Conservation (phyloP, 73 alveolate species). For the Paramecium pentaurelia region DNA sequence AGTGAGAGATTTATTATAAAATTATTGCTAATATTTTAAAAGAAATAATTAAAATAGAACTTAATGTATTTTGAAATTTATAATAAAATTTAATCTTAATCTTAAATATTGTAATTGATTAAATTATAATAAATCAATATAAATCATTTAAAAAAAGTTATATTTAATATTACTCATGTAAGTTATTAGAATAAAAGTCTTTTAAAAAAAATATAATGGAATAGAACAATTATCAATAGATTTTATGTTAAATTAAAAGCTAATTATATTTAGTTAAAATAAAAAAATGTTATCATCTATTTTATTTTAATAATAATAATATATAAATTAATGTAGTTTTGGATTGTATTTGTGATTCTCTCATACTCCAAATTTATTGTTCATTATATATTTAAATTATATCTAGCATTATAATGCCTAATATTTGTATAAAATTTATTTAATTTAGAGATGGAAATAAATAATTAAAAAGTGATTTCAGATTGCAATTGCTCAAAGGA, state of each 20-base stretch:
- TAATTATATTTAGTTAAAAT: too few species aligned
- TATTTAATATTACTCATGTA: background rate
- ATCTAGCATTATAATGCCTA: background rate
- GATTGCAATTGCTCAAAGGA: background rate
- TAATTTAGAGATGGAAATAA: background rate
- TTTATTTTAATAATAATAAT: too few species aligned
- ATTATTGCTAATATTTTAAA: background rate
- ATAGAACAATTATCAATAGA: too few species aligned
- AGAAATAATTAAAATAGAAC: background rate
- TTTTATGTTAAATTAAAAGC: too few species aligned
- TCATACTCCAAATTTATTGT: too few species aligned
- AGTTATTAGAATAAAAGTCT: background rate
- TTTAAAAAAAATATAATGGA: too few species aligned
- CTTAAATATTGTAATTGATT: background rate
- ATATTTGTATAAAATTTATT: background rate
- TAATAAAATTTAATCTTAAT: background rate
- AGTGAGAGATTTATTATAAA: background rate
- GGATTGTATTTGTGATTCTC: background rate
- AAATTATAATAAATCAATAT: background rate
- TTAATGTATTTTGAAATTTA: background rate
- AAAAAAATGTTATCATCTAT: background rate
- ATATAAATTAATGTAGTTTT: background rate
- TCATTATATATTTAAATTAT: too few species aligned
- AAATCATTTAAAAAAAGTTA: background rate
- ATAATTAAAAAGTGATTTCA: background rate